Evolutionary conservation across 495 filamentous ascomycete genomes (phyloP).

Genomic region (Viridothelium virens): DNA sequence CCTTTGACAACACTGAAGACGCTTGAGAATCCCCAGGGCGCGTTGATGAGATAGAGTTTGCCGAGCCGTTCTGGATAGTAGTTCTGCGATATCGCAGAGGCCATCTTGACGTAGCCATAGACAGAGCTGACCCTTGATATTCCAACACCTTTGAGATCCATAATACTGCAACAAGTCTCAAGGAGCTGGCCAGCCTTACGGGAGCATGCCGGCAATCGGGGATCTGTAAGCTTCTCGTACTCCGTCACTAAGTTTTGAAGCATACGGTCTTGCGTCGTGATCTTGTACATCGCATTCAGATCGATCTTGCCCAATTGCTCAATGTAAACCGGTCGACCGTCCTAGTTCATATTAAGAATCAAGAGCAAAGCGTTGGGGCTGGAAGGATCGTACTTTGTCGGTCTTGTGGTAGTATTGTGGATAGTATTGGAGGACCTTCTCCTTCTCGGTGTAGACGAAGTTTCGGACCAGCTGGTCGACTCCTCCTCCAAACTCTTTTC

Average conservation of each 20-base stretch:
- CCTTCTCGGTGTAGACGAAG: constrained; percentile 87
- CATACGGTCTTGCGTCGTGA: constrained; percentile 90
- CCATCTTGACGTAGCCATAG: constrained; percentile 59
- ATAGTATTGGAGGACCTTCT: constrained; percentile 82
- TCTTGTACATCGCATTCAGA: constrained; percentile 79
- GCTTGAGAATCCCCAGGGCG: constrained; percentile 82
- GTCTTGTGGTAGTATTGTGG: constrained; percentile 99
- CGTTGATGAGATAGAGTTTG: constrained; percentile 92
- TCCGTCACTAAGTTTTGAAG: constrained; percentile 89
- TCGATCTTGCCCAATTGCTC: constrained; percentile 94
- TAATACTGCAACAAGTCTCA: constrained; percentile 95
- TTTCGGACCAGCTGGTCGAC: constrained; percentile 75
- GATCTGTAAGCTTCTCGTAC: constrained; percentile 92
- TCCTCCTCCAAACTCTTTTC: constrained; percentile 60
- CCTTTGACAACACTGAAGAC: constrained; percentile 80
- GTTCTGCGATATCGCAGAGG: constrained; percentile 71
- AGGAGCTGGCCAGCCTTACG: constrained; percentile 82
- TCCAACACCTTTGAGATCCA: constrained; percentile 93
- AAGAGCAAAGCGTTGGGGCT: constrained; percentile 10
- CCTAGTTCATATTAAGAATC: constrained; percentile 44
- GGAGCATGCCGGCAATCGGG: constrained; percentile 88
- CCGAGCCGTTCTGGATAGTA: constrained; percentile 95
- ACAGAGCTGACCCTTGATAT: constrained; percentile 71
- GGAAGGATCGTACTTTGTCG: constrained; percentile 62
- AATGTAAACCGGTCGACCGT: constrained; percentile 94